phyloP scores from a whole-genome alignment of 345 rosid species.

The Aethionema arabicum region DNA sequence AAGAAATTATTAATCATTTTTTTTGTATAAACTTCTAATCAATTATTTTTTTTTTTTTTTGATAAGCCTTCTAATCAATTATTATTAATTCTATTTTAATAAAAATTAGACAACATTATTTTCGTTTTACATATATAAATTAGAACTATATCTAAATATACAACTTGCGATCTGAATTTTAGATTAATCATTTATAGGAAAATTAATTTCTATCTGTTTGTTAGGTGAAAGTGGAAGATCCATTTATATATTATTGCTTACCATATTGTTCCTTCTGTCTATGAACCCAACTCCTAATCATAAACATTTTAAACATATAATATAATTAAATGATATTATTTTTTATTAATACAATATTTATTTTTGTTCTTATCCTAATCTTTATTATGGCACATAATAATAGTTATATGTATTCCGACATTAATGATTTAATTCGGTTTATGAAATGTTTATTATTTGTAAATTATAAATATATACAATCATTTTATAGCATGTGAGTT shows the following conservation, averaged over 20 bases:
- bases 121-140: neutral
- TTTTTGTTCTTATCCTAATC: conserved; percentile 33
- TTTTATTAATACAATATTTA: conserved; percentile 12
- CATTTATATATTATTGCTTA: conserved; percentile 23
- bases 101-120: too few species aligned
- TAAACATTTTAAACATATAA: neutral
- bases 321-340: conserved; percentile 9
- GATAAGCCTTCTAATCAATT: too few species aligned
- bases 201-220: conserved; percentile 4
- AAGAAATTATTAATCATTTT: neutral
- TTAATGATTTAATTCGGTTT: conserved; percentile 27
- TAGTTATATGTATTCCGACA: conserved; percentile 29
- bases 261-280: conserved; percentile 31
- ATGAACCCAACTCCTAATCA: conserved; percentile 7
- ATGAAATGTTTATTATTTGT: conserved; percentile 28
- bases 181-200: neutral
- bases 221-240: conserved; percentile 29
- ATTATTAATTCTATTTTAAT: too few species aligned
- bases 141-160: neutral
- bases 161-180: neutral
- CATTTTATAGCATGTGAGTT: conserved; percentile 31
- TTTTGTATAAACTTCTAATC: too few species aligned
- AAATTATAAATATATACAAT: conserved; percentile 3
- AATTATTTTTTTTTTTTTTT: too few species aligned
- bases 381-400: conserved; percentile 24